These are phyloP conservation scores for Neostapfia colusana DNA, from an alignment of 176 grass and related monocot genomes.

Conservation along the genomic window DNA sequence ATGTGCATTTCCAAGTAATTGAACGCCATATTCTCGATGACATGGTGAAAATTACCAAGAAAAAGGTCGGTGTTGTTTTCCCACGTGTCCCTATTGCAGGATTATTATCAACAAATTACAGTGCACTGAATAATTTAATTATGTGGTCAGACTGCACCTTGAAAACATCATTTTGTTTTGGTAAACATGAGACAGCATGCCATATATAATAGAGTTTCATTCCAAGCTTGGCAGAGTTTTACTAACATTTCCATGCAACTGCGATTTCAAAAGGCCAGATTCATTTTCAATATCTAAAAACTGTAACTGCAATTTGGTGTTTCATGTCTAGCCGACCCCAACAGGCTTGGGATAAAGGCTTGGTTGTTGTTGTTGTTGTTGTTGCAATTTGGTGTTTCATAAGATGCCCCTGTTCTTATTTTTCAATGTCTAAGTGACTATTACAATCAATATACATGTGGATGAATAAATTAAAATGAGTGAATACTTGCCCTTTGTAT, in stretches of 20 bases:
- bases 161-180: neutral
- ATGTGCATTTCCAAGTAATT: slow-evolving; percentile 69
- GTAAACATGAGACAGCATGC: neutral
- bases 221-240: neutral
- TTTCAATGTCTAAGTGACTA: neutral
- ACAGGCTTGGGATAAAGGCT: too few relatives aligned
- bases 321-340: too few relatives aligned
- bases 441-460: neutral
- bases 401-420: neutral
- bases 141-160: neutral
- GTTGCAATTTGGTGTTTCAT: neutral
- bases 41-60: slow-evolving; percentile 81
- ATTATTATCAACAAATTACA: neutral
- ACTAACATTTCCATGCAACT: neutral
- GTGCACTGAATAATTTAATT: neutral
- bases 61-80: slow-evolving; percentile 51
- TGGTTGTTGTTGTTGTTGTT: too few relatives aligned
- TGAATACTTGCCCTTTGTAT: neutral
- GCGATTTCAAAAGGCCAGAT: too few relatives aligned
- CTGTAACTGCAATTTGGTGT: neutral
- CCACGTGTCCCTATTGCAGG: neutral
- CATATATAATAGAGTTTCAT: neutral
- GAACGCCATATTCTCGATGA: slow-evolving; percentile 81
- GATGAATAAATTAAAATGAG: neutral
- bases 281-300: too few relatives aligned